Evolutionary conservation across 208 protist species (phyloP), one percentile per base, ranked within the genome.

Genomic region (Trypanosoma caninum): DNA sequence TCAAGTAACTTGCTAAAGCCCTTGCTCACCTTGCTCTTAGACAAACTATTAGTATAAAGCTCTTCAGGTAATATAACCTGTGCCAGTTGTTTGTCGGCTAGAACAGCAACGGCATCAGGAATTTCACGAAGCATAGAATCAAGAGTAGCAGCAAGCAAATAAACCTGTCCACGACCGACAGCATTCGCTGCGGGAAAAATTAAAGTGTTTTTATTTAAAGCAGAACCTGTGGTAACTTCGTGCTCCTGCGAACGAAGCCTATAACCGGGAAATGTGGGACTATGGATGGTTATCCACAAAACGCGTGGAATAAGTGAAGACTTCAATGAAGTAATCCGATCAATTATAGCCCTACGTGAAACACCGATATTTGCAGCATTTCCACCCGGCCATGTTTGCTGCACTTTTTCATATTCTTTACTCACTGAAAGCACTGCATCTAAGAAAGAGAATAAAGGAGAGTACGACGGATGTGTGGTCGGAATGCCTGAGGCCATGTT

Each of bases 121-220:
- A 80, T 73, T 23, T 76, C 51, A 0, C 67, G 47, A 62, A 93
- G 65, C 86, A 95, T 93, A 55, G 77, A 69, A 69, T 95, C 89
- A 6, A 95, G 52, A 16, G 78, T 77, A 45, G 90, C 82, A 0
- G 82, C 84, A 14, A 95, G 74, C 18, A 95, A 65, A 59, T 93
- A 95, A 45, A 93, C 86, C 72, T 95, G 84, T 0, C 86, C 75
- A 10, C 89, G 78, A 10, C 82, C 83, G n/a, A 63, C 66, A 8
- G 86, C 80, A 23, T 76, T 71, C 7, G 41, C 48, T 6, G 82
- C 80, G 18, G 89, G 89, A 72, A 93, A 93, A 20, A 54, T 82
- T 33, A 58, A 59, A 40, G 59, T 44, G 16, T 27, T 67, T 28
- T 56, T 53, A 10, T 45, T 30, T 25, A 7, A 13, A 18, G 33